phyloP scores from a whole-genome alignment of 2,329 filamentous ascomycete genomes.

The Arthroderma sp. region DNA sequence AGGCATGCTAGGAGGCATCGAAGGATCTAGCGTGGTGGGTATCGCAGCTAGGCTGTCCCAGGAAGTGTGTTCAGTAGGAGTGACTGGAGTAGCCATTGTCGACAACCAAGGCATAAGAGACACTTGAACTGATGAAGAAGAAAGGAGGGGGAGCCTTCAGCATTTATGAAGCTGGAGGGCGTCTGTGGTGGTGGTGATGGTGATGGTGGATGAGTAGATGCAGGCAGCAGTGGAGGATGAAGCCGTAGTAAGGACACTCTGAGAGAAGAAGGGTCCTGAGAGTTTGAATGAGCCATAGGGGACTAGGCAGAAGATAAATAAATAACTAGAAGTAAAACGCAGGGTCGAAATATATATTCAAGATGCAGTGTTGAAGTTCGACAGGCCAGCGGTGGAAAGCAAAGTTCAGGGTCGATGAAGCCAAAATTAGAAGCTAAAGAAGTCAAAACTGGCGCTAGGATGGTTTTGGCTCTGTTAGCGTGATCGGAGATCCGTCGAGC shows the following conservation, averaged over 20 bases:
- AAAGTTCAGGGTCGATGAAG: too few species aligned
- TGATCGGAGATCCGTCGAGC: too few species aligned
- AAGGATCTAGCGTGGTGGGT: not conserved
- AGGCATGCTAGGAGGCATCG: not conserved
- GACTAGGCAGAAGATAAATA: conserved; percentile 2
- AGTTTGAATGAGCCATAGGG: conserved; percentile 1
- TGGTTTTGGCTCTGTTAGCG: too few species aligned
- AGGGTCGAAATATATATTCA: too few species aligned
- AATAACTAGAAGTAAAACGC: too few species aligned
- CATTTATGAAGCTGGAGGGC: not conserved
- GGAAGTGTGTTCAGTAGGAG: not conserved
- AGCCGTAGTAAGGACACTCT: not conserved
- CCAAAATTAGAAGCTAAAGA: too few species aligned
- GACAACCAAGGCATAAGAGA: not conserved
- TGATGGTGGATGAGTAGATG: not conserved
- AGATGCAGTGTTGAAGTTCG: too few species aligned
- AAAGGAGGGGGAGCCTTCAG: not conserved
- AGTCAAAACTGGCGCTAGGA: too few species aligned
- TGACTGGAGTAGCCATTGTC: conserved; percentile 1
- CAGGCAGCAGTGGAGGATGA: not conserved
- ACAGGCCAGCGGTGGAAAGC: too few species aligned
- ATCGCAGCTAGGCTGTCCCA: not conserved
- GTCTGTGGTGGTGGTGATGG: not conserved
- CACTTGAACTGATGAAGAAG: not conserved
- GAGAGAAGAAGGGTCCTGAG: not conserved